Percentiles rank a stretch among this genome's conserved stretches.
These are phyloP conservation scores for Sugiyamaella grinbergsii DNA, from an alignment of 1,139 yeast genomes.

Conservation along the genomic window DNA sequence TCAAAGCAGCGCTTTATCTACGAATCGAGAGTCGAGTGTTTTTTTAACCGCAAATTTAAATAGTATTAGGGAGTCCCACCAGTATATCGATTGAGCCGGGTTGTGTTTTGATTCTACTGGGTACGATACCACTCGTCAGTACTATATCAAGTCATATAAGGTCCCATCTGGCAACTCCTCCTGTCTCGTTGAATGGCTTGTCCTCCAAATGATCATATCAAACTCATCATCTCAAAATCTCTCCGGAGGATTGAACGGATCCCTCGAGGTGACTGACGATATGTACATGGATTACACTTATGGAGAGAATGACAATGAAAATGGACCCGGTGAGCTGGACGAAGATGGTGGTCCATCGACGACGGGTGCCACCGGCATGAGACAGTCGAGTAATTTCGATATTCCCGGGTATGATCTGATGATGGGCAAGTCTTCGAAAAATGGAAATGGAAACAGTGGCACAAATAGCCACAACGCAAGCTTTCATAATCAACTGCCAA, in stretches of 20 bases:
- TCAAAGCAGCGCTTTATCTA: too few relatives aligned
- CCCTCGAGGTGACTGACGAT: conserved; percentile 4
- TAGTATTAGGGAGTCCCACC: too few relatives aligned
- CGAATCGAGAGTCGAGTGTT: too few relatives aligned
- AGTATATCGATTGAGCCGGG: too few relatives aligned
- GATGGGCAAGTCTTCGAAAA: background rate
- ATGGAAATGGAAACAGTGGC: background rate
- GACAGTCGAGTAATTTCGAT: conserved; percentile 7
- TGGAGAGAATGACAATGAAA: conserved; percentile 4
- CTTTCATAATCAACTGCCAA: background rate
- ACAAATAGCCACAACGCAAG: background rate
- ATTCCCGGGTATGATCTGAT: conserved; percentile 14
- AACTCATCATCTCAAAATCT: conserved; percentile 10
- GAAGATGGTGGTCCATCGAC: background rate
- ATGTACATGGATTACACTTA: conserved; percentile 11
- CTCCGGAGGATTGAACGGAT: conserved; percentile 14
- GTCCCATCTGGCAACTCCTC: background rate
- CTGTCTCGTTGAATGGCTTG: background rate
- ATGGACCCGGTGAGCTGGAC: background rate
- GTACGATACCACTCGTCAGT: background rate
- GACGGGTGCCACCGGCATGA: background rate
- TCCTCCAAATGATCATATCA: conserved; percentile 5
- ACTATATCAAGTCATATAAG: too few relatives aligned
- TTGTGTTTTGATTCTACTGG: too few relatives aligned
- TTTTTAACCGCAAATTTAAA: too few relatives aligned